A percentile compares a stretch with the other conserved stretches of the same genome.
Conservation (phyloP, 345 rosid genomes). For the Turritis glabra region DNA sequence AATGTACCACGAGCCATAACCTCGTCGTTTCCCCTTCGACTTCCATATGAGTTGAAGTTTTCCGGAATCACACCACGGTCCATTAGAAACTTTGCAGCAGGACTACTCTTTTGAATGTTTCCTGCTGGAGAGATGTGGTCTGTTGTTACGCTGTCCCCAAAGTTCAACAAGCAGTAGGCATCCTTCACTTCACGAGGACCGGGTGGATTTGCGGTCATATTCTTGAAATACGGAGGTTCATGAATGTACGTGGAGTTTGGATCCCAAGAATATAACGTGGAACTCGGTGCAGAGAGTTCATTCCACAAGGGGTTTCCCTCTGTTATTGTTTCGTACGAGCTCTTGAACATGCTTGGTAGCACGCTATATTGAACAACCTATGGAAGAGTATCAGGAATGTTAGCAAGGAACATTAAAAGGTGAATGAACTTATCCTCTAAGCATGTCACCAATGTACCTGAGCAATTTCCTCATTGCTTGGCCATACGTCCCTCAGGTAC, state of each 20-base stretch:
- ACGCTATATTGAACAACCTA: slow-evolving; percentile 76
- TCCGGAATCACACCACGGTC: slow-evolving; percentile 61
- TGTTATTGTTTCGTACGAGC: slow-evolving; percentile 70
- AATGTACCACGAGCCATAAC: slow-evolving; percentile 88
- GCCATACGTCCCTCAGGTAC: slow-evolving; percentile 80
- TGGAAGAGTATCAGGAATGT: slow-evolving; percentile 11
- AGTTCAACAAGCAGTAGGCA: slow-evolving; percentile 76
- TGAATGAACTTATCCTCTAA: background rate
- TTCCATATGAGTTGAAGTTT: slow-evolving; percentile 84
- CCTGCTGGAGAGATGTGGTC: slow-evolving; percentile 94
- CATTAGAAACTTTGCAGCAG: slow-evolving; percentile 73
- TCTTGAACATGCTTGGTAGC: slow-evolving; percentile 77
- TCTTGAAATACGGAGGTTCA: slow-evolving; percentile 82
- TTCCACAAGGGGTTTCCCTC: slow-evolving; percentile 85
- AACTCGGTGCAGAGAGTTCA: slow-evolving; percentile 54
- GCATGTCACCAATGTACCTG: slow-evolving; percentile 43
- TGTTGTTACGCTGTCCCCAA: slow-evolving; percentile 84
- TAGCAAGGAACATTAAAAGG: background rate
- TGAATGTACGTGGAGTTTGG: slow-evolving; percentile 80
- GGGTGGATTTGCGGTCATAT: slow-evolving; percentile 69
- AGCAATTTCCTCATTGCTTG: slow-evolving; percentile 70
- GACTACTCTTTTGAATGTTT: slow-evolving; percentile 75
- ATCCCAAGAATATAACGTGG: slow-evolving; percentile 71
- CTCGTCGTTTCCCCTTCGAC: slow-evolving; percentile 83
- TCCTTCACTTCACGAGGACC: slow-evolving; percentile 78